Percentiles rank a stretch among this genome's conserved stretches.
Conservation (phyloP, 2,329 filamentous ascomycete genomes). For the Aspergillus niger region DNA sequence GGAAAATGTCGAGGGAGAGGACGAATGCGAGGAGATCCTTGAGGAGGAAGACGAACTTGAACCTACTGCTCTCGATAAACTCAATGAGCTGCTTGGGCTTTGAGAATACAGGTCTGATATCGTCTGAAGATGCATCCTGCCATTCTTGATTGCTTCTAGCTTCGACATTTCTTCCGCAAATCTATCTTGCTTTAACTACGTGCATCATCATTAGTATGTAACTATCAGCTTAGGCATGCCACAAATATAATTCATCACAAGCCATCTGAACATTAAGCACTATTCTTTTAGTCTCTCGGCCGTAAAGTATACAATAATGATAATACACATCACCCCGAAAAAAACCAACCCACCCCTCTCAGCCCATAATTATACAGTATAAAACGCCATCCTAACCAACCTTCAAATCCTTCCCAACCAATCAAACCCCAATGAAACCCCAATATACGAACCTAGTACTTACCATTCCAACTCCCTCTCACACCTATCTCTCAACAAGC, state of each 20-base stretch:
- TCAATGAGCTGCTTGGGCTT: slow-evolving; percentile 24
- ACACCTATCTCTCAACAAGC: slow-evolving; percentile 37
- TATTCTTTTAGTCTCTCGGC: no score
- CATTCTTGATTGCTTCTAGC: neutral
- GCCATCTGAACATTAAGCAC: no score
- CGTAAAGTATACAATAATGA: no score
- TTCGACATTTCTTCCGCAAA: neutral
- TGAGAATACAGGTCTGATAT: neutral
- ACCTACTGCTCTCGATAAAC: slow-evolving; percentile 29
- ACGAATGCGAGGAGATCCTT: slow-evolving; percentile 20
- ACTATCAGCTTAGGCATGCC: no score
- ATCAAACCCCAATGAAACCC: neutral
- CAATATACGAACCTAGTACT: neutral
- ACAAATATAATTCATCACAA: no score
- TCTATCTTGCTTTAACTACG: no score
- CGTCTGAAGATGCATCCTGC: neutral
- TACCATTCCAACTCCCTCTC: slow-evolving; percentile 43
- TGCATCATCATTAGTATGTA: no score
- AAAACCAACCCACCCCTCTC: neutral
- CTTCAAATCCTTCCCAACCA: no score
- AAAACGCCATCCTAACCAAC: neutral
- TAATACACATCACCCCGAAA: neutral
- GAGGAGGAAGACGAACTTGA: slow-evolving; percentile 28
- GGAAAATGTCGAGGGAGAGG: neutral
- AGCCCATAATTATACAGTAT: neutral